Evolutionary conservation across 305 asterid species (phyloP), one percentile per base, ranked within the genome.

Genomic region (Rubia peregrina): DNA sequence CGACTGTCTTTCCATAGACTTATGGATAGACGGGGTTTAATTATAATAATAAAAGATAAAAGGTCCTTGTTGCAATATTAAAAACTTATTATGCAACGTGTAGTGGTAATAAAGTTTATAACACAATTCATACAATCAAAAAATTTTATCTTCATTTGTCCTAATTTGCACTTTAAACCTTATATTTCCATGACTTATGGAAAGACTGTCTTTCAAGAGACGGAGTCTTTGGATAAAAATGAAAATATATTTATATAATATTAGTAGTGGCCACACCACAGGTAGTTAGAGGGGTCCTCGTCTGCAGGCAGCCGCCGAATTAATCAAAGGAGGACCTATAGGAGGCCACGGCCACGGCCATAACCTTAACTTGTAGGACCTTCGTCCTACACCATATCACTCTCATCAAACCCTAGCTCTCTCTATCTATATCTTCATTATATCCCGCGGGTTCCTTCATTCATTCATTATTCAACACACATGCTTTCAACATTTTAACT

Each of bases 291-390:
- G 59, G 59, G 59, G 59, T 53, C 59, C 59, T 49, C 17, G 14
- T 41, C 30, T 30, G 12, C 61, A 2, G 24, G 10, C 67, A 40
- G 68, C 68, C 68, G 68, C 68, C 68, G 46, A 64, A 64, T 64
- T n/a, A 5, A 40, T 17, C 63, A 19, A 9, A 21, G 38, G 4
- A 30, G 36, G 36, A 30, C 36, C 36, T 30, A 30, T 30, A 2
- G 36, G 36, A 19, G 17, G 4, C 33, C 44, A 16, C 67, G 16
- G 44, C 7, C 41, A 38, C 43, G 33, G 62, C 33, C n/a, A 5
- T 40, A 59, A 60, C 63, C 63, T 57, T 57, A 24, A 16, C 5
- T 36, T 62, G 24, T 24, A 16, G 68, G 51, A 36, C 63, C 63
- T 59, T 56, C 61, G 24, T 16, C 6, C 17, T 51, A 22, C 60